Conservation (phyloP, 345 rosid species). For the Hibiscus mutabilis region DNA sequence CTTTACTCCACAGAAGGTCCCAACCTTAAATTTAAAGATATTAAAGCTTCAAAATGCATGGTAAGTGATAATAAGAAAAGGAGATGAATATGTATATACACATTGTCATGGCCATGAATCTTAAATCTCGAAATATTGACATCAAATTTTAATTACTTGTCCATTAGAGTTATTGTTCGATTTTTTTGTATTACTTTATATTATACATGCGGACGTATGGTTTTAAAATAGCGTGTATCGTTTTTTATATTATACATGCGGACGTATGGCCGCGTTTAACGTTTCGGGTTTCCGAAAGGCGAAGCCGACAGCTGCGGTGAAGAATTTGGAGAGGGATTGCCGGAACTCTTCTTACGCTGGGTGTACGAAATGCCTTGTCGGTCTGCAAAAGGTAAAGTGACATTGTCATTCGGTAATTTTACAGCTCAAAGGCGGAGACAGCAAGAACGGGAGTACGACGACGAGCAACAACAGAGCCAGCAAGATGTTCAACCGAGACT, state of each 20-base stretch:
- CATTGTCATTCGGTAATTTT: conserved; percentile 12
- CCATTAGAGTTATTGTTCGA: no score
- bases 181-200: no score
- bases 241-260: no score
- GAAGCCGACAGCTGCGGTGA: conserved; percentile 83
- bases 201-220: no score
- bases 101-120: no score
- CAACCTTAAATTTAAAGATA: background rate
- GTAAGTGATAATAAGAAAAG: background rate
- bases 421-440: conserved; percentile 57
- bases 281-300: conserved; percentile 65
- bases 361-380: conserved; percentile 87
- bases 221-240: no score
- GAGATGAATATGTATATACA: background rate
- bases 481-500: conserved; percentile 86
- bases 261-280: conserved; percentile 85
- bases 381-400: conserved; percentile 74
- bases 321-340: conserved; percentile 79
- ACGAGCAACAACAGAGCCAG: conserved; percentile 45
- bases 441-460: conserved; percentile 34
- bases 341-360: conserved; percentile 90
- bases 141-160: no score
- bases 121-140: no score
- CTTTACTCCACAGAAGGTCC: no score
- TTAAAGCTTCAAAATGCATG: background rate